Percentiles rank a stretch among this genome's conserved stretches.
phyloP scores from a whole-genome alignment of 495 filamentous ascomycete species.

The Sphaerosporella brunnea region DNA sequence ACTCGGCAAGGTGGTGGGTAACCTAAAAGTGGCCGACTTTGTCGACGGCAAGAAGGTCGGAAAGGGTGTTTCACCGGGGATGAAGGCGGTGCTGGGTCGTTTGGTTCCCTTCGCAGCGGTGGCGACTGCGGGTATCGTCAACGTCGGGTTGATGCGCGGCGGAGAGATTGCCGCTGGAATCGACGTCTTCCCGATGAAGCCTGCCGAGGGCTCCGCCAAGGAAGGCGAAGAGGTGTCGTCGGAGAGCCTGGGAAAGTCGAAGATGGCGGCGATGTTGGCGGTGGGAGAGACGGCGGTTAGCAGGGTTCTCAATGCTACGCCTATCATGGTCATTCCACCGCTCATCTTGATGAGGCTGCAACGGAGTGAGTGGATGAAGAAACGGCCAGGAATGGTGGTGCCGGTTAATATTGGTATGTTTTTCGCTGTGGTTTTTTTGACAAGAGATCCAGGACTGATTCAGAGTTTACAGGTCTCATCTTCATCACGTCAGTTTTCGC shows the following conservation, averaged over 20 bases:
- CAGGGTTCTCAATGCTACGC: conserved; percentile 78
- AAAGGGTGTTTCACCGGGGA: conserved; percentile 44
- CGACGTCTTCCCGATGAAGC: conserved; percentile 71
- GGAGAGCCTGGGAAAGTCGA: conserved; percentile 48
- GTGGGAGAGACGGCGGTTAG: conserved; percentile 82
- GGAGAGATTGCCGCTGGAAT: conserved; percentile 88
- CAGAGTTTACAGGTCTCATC: conserved; percentile 42
- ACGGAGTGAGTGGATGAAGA: conserved; percentile 53
- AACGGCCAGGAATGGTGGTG: conserved; percentile 49
- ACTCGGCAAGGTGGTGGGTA: conserved; percentile 74
- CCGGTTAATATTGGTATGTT: conserved; percentile 57
- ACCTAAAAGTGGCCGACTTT: conserved; percentile 37
- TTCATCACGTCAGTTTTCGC: conserved; percentile 65
- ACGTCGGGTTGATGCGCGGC: conserved; percentile 93
- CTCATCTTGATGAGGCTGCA: conserved; percentile 70
- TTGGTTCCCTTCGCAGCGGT: conserved; percentile 93
- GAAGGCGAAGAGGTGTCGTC: conserved; percentile 33
- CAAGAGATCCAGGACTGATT: too few species aligned
- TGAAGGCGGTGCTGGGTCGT: conserved; percentile 53
- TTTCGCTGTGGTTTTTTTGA: conserved; percentile 1
- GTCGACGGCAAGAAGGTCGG: not conserved
- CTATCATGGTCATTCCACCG: conserved; percentile 90
- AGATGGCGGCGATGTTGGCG: conserved; percentile 68
- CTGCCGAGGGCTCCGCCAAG: conserved; percentile 10
- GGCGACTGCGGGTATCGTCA: conserved; percentile 70